Base-by-base conservation (phyloP, 345 rosid species). In the Eucalyptus cladocalyx region DNA sequence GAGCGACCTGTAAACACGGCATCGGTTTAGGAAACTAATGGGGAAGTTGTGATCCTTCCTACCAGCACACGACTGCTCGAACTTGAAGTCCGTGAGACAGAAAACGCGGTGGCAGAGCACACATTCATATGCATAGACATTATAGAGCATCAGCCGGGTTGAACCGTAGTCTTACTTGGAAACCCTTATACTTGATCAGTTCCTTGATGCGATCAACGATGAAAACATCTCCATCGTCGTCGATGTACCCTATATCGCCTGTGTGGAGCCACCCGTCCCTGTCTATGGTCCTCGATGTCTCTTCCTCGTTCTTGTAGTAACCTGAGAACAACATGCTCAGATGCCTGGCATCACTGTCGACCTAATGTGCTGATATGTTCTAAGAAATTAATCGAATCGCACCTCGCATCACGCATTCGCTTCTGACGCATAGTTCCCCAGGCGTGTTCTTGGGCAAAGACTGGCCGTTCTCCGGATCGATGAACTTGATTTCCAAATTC, bases 161-260 rank as follows among this genome's bases (percentile, higher is more conserved):
- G 83, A 76, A 76, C 83, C 14, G 28, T 11, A 3, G 48, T 80
- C 90, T 93, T 93, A 97, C 99, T 93, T 97, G 99, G 90, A 97
- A 98, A 8, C 99, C 99, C 91, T 98, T 98, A 90, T 94, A 98
- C 91, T 98, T 98, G 90, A 98, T 98, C 19, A 96, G 92, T 91
- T 98, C 99, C 93, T 98, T 97, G 93, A 97, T 97, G 15, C 99
- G 96, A 91, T 98, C 99, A 85, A 98, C 99, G 37, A 98, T 95
- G 88, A 97, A 97, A 49, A 98, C 92, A 86, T 97, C 98, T 48
- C 99, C 99, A 89, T 97, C 99, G 54, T 93, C 97, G 86, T 97
- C 99, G 85, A 97, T 95, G 90, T 94, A 98, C 8, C 98, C 99
- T 90, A 96, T 92, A 89, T 98, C 98, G 10, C 99, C 99, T 1